Conservation (phyloP, 129 eudicot species). For the Silybum marianum region DNA sequence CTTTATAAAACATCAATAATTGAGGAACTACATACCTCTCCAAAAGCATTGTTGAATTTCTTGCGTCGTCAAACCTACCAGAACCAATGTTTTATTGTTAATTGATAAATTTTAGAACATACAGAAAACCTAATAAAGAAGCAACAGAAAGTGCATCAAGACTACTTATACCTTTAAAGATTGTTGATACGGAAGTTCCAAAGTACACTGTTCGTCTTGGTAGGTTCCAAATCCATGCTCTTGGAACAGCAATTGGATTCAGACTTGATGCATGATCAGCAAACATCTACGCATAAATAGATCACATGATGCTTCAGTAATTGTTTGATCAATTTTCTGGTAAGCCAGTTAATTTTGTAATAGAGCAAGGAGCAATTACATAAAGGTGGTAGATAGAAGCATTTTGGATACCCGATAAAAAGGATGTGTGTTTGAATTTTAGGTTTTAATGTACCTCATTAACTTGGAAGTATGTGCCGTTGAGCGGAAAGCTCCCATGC, state of each 20-base stretch:
- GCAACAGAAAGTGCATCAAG: background rate
- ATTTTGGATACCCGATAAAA: background rate
- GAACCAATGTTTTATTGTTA: constrained; percentile 25
- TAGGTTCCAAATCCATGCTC: constrained; percentile 69
- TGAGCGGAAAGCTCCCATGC: constrained; percentile 96
- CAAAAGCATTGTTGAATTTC: constrained; percentile 85
- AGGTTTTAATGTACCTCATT: constrained; percentile 66
- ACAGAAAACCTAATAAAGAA: constrained; percentile 10
- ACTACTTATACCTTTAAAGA: constrained; percentile 66
- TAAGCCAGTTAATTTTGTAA: background rate
- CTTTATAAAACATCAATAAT: background rate
- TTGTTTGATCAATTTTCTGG: constrained; percentile 10
- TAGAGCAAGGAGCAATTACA: background rate
- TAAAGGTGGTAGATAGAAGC: background rate
- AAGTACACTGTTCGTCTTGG: constrained; percentile 80
- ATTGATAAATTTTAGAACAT: background rate
- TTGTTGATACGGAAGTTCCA: constrained; percentile 88
- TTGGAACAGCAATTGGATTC: constrained; percentile 78
- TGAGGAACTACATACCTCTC: constrained; percentile 59
- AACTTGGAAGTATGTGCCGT: constrained; percentile 96
- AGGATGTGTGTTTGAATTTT: background rate
- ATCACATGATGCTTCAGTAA: constrained; percentile 6
- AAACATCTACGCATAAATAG: constrained; percentile 60
- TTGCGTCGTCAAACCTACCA: constrained; percentile 71
- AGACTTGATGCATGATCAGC: constrained; percentile 94